Conservation (phyloP, 371 early-diverging fungal species). For the Mortierella sp. region DNA sequence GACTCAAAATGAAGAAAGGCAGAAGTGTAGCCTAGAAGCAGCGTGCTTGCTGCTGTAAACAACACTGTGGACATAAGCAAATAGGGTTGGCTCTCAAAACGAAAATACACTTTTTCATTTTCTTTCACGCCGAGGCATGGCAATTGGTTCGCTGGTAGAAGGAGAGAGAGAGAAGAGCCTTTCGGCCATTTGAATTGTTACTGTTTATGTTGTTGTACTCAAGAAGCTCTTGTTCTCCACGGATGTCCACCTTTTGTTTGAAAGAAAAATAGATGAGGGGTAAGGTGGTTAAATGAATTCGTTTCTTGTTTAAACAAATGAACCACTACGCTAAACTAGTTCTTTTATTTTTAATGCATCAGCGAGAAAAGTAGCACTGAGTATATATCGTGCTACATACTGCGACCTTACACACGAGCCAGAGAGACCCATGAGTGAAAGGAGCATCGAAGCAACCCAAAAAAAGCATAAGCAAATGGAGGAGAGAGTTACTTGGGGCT, state of each 20-base stretch:
- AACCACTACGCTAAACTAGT: background rate
- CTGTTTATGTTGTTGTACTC: background rate
- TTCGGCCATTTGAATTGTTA: constrained; percentile 12
- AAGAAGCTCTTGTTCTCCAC: background rate
- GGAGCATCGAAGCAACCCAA: background rate
- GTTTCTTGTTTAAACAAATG: background rate
- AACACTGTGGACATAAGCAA: background rate
- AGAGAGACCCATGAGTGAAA: background rate
- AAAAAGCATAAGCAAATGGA: background rate
- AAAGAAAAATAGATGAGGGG: background rate
- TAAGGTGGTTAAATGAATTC: background rate
- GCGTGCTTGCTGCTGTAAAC: background rate
- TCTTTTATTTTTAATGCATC: background rate
- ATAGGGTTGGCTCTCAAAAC: constrained; percentile 15
- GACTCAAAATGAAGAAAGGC: background rate
- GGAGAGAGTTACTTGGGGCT: background rate
- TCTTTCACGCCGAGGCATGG: constrained; percentile 1
- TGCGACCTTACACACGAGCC: background rate
- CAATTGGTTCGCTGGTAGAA: constrained; percentile 8
- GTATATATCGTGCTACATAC: background rate
- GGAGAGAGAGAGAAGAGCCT: background rate
- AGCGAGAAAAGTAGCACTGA: background rate
- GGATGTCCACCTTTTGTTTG: background rate
- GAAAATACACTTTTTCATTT: constrained; percentile 6
- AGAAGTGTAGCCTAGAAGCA: background rate